Evolutionary conservation across 2,329 filamentous ascomycete species (phyloP), one percentile per base, ranked within the genome.

Genomic region (Zymoseptoria tritici): DNA sequence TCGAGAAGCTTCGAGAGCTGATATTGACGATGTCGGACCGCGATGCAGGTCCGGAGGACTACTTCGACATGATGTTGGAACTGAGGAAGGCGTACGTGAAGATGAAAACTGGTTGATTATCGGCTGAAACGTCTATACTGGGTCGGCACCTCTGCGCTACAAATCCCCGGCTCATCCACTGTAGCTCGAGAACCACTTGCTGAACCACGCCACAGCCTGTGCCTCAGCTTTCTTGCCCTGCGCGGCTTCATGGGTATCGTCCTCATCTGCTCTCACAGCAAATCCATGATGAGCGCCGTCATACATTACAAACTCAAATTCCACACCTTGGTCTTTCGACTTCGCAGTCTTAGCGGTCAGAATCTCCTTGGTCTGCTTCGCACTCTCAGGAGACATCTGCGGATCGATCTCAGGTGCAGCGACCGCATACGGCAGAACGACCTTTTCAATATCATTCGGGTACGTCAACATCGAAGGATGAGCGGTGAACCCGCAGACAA

Each of bases 151-250:
- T 22, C 21, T 22, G 21, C 21, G 21, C 21, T 22, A 22, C 21
- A 22, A 22, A 22, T 22, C 21, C 4, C 21, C 21, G 21, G 21
- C 21, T 22, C 21, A 22, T 22, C 13, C 36, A n/a, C 36, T n/a
- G 36, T 46, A 46, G 16, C 36, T 60, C 4, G 60, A 56, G 54
- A 76, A 75, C 70, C 72, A 73, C 57, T 65, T 69, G 26, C 54
- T 64, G 61, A 75, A 76, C 73, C 74, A 76, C 11, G 57, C 60
- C 8, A 76, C 63, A 5, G 74, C 74, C 61, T 76, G 74, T 26
- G 64, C 68, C 62, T 76, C 73, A 5, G 73, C 74, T 61, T 70
- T 68, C 67, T 73, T 69, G 19, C 74, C 72, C 46, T 62, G 59
- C 58, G 68, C 70, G 7, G 68, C 68, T 61, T 73, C 69, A 52